phyloP scores from a whole-genome alignment of 495 filamentous ascomycete genomes.

The Penicillium desertorum region DNA sequence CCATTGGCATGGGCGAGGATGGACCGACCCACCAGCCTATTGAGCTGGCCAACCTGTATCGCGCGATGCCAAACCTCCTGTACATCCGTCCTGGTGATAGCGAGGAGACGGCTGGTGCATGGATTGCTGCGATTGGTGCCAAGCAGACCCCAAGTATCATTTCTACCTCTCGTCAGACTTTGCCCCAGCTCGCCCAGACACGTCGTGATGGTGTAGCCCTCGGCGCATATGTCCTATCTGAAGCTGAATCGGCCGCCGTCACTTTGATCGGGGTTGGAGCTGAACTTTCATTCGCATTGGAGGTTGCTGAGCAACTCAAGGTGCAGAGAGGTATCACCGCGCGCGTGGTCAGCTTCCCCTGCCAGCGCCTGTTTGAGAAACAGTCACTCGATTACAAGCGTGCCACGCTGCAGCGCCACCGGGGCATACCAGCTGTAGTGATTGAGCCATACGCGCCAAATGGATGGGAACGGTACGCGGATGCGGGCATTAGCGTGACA shows the following conservation, averaged over 20 bases:
- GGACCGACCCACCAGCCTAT: constrained; percentile 63
- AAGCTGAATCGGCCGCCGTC: constrained; percentile 41
- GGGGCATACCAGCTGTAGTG: constrained; percentile 46
- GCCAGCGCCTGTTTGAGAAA: constrained; percentile 52
- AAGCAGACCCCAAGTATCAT: constrained; percentile 49
- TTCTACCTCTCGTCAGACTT: constrained; percentile 46
- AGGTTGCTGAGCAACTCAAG: constrained; percentile 35
- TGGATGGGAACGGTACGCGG: constrained; percentile 60
- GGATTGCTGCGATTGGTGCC: constrained; percentile 47
- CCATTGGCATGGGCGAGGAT: constrained; percentile 58
- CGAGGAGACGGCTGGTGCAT: constrained; percentile 58
- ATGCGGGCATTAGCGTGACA: constrained; percentile 50
- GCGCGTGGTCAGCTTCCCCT: constrained; percentile 57
- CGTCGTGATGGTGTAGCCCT: constrained; percentile 40
- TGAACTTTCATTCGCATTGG: constrained; percentile 48
- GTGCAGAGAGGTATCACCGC: constrained; percentile 39
- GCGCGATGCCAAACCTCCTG: constrained; percentile 61
- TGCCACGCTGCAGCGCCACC: constrained; percentile 35
- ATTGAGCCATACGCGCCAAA: constrained; percentile 57
- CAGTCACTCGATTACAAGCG: constrained; percentile 52
- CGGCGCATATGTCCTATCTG: constrained; percentile 51
- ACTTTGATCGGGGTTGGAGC: constrained; percentile 52
- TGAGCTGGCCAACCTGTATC: constrained; percentile 55
- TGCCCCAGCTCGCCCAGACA: constrained; percentile 45
- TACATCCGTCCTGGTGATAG: constrained; percentile 58